phyloP scores from a whole-genome alignment of 805 yeast species.

The Candida dajiaensis region DNA sequence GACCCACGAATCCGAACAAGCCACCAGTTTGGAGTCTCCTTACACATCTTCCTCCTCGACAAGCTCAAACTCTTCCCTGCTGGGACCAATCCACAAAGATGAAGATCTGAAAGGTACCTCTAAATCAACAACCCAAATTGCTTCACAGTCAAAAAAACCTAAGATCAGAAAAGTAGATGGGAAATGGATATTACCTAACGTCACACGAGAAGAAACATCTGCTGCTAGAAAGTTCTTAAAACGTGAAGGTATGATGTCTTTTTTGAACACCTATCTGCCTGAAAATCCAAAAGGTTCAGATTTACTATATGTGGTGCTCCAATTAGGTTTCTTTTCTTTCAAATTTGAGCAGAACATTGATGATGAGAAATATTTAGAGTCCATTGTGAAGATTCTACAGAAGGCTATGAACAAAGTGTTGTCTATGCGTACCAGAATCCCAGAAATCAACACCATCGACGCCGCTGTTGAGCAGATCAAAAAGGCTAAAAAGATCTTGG shows the following conservation, averaged over 20 bases:
- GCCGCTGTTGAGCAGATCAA: constrained; percentile 49
- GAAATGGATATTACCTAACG: constrained; percentile 29
- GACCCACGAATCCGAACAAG: neutral
- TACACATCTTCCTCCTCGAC: neutral
- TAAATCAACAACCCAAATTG: neutral
- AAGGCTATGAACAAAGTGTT: constrained; percentile 61
- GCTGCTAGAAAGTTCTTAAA: constrained; percentile 51
- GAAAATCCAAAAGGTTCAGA: constrained; percentile 53
- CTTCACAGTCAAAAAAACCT: neutral
- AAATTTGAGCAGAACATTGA: constrained; percentile 28
- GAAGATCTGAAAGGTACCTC: neutral
- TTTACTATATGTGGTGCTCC: constrained; percentile 47
- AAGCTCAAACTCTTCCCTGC: neutral
- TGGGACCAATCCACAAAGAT: neutral
- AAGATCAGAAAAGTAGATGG: constrained; percentile 24
- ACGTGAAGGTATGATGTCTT: constrained; percentile 50
- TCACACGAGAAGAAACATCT: constrained; percentile 38
- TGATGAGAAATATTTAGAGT: constrained; percentile 40
- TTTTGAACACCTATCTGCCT: constrained; percentile 58
- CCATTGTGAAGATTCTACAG: constrained; percentile 47
- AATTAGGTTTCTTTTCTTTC: constrained; percentile 51
- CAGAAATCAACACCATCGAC: constrained; percentile 49
- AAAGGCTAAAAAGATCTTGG: constrained; percentile 56
- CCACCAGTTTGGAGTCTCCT: neutral
- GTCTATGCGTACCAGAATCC: constrained; percentile 48